Evolutionary conservation across 179 eudicot species (phyloP), one percentile per base, ranked within the genome.

Genomic region (Monotropa hypopitys): DNA sequence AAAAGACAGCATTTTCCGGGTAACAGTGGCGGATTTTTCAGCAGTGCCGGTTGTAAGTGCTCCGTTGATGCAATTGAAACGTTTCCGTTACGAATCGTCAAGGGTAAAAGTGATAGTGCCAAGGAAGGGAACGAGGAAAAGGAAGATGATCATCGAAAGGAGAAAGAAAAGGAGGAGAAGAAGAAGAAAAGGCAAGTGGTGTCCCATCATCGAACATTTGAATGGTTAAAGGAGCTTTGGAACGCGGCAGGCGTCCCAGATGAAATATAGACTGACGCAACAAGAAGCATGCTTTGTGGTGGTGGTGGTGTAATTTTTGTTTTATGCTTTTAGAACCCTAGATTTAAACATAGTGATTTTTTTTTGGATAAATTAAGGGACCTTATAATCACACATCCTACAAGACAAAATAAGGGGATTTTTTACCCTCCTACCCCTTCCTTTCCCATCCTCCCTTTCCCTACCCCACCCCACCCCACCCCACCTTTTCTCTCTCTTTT

Each of bases 171-270:
- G 16, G 46, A 2, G 74, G 28, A 54, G 61, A 73, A 70, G 46
- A 49, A 9, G 75, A 43, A 38, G 73, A 53, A 35, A 10, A 78
- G 79, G 71, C 81, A 82, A 72, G 40, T 80, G 10, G 30, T 71
- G 81, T 85, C 89, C 45, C 88, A 84, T 82, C 85, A 80, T 80
- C 86, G 97, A 43, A 92, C 96, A 76, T 91, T 87, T 85, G 97
- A 92, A 82, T 92, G 97, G 97, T 42, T 92, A 78, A 91, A 85
- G 85, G 92, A 91, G 84, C 92, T 92, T 79, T 86, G 96, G 35
- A 75, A 87, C 50, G 83, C 40, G 40, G 40, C 87, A 75, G 84
- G 81, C 49, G 84, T 81, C 5, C 80, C 76, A 1, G 72, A 65
- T 46, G 69, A 68, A 18, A 63, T 70, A 67, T 70, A 76, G 71